Evolutionary conservation across 306 rosid genomes (phyloP), one percentile per base, ranked within the genome.

Genomic region (Acacia melanoxylon): DNA sequence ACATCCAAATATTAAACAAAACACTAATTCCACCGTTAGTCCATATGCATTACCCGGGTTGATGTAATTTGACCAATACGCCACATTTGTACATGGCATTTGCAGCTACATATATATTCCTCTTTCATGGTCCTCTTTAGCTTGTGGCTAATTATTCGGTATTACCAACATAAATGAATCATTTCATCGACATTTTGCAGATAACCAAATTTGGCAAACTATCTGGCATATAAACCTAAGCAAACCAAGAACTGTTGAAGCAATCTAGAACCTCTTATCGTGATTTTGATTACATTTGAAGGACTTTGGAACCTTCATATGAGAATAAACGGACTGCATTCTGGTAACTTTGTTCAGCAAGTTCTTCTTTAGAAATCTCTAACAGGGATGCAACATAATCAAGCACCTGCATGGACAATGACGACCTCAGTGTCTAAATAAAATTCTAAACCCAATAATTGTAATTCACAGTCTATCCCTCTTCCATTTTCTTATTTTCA

Each of bases 371-470:
- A 24, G 80, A 75, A 80, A 87, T 83, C 80, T 84, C 93, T 6
- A 90, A 27, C 86, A 87, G 80, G 51, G 91, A 84, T n/a, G 93
- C 89, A 56, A 89, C 89, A 17, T 87, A 87, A 65, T 41, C 14
- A 27, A 89, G 89, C 29, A 86, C 91, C 91, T 88, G 88, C 41
- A 86, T 59, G 45, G 25, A 8, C 63, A 61, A 74, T 33, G 48
- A 74, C 52, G 5, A 45, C 16, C 51, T 70, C 52, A 70, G 37
- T 37, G 6, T 22, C 40, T 7, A 45, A 71, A 25, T 9, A 37
- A n/a, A 68, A 78, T 16, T 20, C 35, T 61, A 20, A 46, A 69
- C 19, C 56, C 59, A 37, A 74, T 44, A 54, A 22, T 56, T 49
- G 56, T 15, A 52, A 52, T 52, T 45, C 59, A 19, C 5, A 19